Evolutionary conservation across 305 asterid species (phyloP).

Genomic region (Solanum aculeatissimum): DNA sequence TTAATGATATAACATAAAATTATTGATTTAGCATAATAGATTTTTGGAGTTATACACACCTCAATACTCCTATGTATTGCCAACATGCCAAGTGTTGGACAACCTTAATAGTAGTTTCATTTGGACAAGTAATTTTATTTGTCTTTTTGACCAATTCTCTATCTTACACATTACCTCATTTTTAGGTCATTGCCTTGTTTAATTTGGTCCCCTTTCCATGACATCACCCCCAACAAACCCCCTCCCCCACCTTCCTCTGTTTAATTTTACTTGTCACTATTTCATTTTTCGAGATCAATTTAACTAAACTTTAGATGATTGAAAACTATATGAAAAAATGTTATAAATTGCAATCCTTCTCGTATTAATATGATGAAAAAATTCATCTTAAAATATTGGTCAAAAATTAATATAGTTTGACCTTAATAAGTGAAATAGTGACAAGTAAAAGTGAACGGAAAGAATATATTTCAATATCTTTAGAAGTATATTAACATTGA

Average conservation of each 20-base stretch:
- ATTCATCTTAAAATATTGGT: no score
- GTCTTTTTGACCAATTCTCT: background rate
- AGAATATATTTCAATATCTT: background rate
- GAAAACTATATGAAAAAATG: no score
- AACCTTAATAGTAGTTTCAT: background rate
- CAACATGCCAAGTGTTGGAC: background rate
- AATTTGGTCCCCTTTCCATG: background rate
- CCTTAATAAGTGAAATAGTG: no score
- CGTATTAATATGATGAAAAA: no score
- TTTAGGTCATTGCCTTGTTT: background rate
- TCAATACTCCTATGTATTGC: background rate
- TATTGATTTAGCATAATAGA: background rate
- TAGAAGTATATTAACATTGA: background rate
- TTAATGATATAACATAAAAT: background rate
- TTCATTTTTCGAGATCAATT: no score
- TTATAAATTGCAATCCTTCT: no score
- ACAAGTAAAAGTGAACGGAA: no score
- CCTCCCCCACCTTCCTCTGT: no score
- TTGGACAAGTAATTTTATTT: background rate
- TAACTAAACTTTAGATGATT: no score
- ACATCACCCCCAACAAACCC: background rate
- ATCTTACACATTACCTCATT: background rate
- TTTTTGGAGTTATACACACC: background rate
- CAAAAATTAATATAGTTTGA: no score
- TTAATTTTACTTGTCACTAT: no score